Evolutionary conservation across 2,329 filamentous ascomycete genomes (phyloP).

Genomic region (Xylaria sp.): DNA sequence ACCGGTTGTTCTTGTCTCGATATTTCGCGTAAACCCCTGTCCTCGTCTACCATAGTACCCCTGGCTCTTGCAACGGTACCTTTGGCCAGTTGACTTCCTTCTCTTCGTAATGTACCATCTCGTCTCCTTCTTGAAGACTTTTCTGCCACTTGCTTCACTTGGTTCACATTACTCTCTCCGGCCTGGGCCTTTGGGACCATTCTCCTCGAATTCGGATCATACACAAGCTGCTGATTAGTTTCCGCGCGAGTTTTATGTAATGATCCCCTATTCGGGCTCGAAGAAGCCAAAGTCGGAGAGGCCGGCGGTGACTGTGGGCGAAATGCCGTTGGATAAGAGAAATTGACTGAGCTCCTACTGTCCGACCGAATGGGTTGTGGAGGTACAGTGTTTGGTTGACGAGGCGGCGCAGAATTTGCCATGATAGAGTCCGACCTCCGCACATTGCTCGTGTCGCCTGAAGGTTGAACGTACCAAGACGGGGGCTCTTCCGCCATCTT

Average conservation of each 20-base stretch:
- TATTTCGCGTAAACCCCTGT: conserved; percentile 30
- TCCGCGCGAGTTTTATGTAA: conserved; percentile 27
- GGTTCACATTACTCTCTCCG: conserved; percentile 49
- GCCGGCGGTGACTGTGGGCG: conserved; percentile 49
- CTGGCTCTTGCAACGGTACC: conserved; percentile 60
- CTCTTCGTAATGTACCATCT: conserved; percentile 41
- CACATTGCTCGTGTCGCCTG: conserved; percentile 52
- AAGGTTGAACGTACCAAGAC: conserved; percentile 57
- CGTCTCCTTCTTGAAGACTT: conserved; percentile 51
- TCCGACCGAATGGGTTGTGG: conserved; percentile 50
- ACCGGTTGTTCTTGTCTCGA: conserved; percentile 28
- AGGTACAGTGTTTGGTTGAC: conserved; percentile 27
- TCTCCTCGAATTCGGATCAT: conserved; percentile 69
- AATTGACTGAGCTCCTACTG: conserved; percentile 60
- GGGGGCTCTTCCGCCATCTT: conserved; percentile 50
- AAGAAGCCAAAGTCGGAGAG: conserved; percentile 36
- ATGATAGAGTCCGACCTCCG: conserved; percentile 52
- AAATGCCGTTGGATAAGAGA: conserved; percentile 59
- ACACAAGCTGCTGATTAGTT: conserved; percentile 53
- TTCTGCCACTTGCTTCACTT: conserved; percentile 47
- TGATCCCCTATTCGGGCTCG: conserved; percentile 33
- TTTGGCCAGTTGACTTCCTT: conserved; percentile 54
- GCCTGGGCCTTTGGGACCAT: conserved; percentile 56
- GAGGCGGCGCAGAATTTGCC: conserved; percentile 43
- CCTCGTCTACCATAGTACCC: conserved; percentile 52